A percentile compares a stretch with the other conserved stretches of the same genome.
Evolutionary conservation across 163 green algal species (phyloP).

Genomic region (Trebouxia gelatinosa): DNA sequence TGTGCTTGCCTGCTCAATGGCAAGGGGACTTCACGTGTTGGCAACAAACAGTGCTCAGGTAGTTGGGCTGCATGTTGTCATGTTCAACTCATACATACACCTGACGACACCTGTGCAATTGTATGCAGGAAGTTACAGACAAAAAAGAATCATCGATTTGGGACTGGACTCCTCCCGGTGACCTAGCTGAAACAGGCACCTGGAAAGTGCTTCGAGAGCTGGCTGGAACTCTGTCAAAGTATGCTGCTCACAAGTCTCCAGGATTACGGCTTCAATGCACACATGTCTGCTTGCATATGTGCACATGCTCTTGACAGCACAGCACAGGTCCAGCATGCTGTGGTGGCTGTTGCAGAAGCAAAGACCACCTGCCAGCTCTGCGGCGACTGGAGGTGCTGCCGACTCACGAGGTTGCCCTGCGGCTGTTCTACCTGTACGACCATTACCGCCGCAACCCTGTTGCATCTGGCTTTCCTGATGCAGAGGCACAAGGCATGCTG

Average conservation of each 20-base stretch:
- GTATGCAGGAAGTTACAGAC: not conserved
- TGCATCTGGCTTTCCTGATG: not conserved
- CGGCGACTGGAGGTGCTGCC: not conserved
- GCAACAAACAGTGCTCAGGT: not conserved
- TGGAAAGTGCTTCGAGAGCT: conserved; percentile 25
- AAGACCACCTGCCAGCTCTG: conserved; percentile 20
- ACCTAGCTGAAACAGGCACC: conserved; percentile 10
- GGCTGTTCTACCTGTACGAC: conserved; percentile 23
- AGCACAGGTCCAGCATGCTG: not conserved
- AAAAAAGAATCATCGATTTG: not conserved
- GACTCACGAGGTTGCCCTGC: conserved; percentile 12
- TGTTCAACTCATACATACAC: not conserved
- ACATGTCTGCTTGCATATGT: not conserved
- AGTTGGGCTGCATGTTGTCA: not conserved
- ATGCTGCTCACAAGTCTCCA: not conserved
- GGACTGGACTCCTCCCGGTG: not conserved
- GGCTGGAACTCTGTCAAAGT: conserved; percentile 13
- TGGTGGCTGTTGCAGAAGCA: conserved; percentile 7
- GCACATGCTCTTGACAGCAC: not conserved
- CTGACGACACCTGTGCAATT: not conserved
- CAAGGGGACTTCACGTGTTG: conserved; percentile 11
- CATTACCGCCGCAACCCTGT: conserved; percentile 12
- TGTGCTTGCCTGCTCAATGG: not conserved
- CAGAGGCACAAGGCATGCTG: no score
- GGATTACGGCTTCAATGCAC: not conserved